These are phyloP conservation scores for Exophiala aquamarina DNA, from an alignment of 2,329 filamentous ascomycete species.

Conservation along the genomic window DNA sequence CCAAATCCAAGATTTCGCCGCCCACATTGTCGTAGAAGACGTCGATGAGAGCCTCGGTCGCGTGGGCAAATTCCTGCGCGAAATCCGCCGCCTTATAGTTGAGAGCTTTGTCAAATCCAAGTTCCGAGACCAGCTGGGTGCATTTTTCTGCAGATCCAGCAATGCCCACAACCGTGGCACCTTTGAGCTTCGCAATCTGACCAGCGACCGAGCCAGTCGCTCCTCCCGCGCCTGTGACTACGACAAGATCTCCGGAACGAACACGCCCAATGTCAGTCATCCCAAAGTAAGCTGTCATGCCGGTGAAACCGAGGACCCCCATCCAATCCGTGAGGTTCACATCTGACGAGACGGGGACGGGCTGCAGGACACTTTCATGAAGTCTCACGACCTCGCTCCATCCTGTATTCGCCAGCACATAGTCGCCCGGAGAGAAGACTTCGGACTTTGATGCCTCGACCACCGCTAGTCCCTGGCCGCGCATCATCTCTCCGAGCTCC, in stretches of 20 bases:
- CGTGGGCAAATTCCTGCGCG: constrained; percentile 57
- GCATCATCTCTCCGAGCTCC: constrained; percentile 66
- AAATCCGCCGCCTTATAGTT: constrained; percentile 69
- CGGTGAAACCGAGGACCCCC: constrained; percentile 59
- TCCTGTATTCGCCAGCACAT: constrained; percentile 57
- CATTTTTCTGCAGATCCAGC: constrained; percentile 66
- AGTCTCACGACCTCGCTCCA: constrained; percentile 68
- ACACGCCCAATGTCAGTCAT: constrained; percentile 66
- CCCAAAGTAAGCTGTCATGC: constrained; percentile 74
- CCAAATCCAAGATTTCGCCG: constrained; percentile 67
- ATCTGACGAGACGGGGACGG: constrained; percentile 45
- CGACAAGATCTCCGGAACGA: constrained; percentile 69
- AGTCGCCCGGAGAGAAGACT: constrained; percentile 56
- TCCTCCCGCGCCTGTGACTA: constrained; percentile 74
- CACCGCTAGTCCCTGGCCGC: constrained; percentile 59
- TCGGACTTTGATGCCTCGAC: constrained; percentile 61
- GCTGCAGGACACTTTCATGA: constrained; percentile 49
- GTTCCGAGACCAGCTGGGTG: constrained; percentile 62
- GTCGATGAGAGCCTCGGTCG: constrained; percentile 61
- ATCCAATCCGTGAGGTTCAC: constrained; percentile 59
- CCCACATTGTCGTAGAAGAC: constrained; percentile 76
- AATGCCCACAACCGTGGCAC: constrained; percentile 62
- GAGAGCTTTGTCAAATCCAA: constrained; percentile 66
- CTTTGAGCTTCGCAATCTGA: constrained; percentile 76
- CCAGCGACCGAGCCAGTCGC: constrained; percentile 74